Percentiles rank a stretch among this genome's conserved stretches.
These are phyloP conservation scores for Lactifluus hygrophoroides DNA, from an alignment of 768 basidiomycete species.

Conservation along the genomic window DNA sequence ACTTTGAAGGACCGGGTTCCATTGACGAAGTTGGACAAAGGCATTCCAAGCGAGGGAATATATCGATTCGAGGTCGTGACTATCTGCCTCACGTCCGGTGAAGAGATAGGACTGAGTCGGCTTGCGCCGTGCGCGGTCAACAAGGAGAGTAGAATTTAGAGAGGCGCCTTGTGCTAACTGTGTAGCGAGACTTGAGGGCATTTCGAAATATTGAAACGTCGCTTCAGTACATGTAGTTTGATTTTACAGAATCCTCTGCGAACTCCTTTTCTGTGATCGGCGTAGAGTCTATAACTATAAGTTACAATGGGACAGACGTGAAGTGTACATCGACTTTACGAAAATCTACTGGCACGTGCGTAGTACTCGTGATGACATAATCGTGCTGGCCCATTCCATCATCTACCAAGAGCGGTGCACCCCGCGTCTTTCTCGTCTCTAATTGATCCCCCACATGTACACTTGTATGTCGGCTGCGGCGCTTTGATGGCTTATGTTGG, in stretches of 20 bases:
- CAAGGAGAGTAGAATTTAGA: constrained; percentile 65
- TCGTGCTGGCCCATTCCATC: too few species aligned
- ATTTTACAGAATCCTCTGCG: not conserved
- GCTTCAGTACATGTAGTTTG: not conserved
- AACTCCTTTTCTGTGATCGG: not conserved
- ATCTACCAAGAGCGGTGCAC: too few species aligned
- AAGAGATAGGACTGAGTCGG: constrained; percentile 80
- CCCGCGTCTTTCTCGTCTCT: too few species aligned
- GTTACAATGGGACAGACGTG: too few species aligned
- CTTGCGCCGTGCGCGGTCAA: constrained; percentile 55
- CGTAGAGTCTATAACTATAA: not conserved
- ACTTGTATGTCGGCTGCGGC: too few species aligned
- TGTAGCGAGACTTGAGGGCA: constrained; percentile 66
- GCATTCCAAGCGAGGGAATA: constrained; percentile 74
- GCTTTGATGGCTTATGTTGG: too few species aligned
- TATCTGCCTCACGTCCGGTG: constrained; percentile 68
- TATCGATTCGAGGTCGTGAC: constrained; percentile 83
- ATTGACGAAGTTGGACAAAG: constrained; percentile 56
- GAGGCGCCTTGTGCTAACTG: constrained; percentile 78
- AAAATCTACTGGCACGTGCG: too few species aligned
- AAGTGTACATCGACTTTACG: too few species aligned
- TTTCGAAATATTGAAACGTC: constrained; percentile 20
- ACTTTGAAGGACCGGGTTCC: constrained; percentile 48
- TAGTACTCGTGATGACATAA: too few species aligned
- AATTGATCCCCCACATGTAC: too few species aligned